Base-by-base conservation (phyloP, 2,329 filamentous ascomycete genomes). In the Colletotrichum liaoningense region DNA sequence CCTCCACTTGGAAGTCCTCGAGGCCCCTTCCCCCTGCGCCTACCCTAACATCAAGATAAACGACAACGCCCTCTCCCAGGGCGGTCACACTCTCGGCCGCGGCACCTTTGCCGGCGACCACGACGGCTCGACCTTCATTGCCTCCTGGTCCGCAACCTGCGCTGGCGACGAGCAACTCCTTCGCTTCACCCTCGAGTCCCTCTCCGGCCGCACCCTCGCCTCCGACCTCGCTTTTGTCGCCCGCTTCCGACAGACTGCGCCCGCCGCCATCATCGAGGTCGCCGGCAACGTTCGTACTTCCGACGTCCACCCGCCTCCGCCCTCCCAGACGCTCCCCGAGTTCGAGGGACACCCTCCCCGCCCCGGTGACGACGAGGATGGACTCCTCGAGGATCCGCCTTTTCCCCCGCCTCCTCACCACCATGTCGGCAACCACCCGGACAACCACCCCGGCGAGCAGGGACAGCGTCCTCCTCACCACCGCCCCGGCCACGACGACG, bases 61-160 rank as follows among this genome's bases (percentile, higher is more conserved):
- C 77, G 85, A 84, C 71, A 83, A 86, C 70, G 52, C 78, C 5
- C 80, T 89, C 5, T 74, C 79, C 19, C 84, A 85, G 71, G 80
- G 83, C 56, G 81, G 78, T 24, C 78, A 81, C 67, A 83, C 83
- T n/a, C 71, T 77, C 56, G 86, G 87, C 62, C 82, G 81, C 35
- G 86, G 86, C 24, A 77, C 81, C 24, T 79, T 89, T 67, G 79
- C 79, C 16, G 80, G 84, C 55, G 65, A 46, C 54, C 79, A 83
- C 35, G 76, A 82, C 33, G 83, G 83, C 68, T 80, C 79, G 67
- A 76, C 81, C 63, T 79, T 88, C 65, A 78, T 81, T 26, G 86
- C 85, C 69, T 80, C 82, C 63, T 90, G 88, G 88, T 78, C 80
- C 19, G 85, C 88, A 69, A 81, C 83, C 71, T 90, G 88, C 74